Evolutionary conservation across 1,284 basidiomycete genomes (phyloP).

Genomic region (Naganishia cerealis): DNA sequence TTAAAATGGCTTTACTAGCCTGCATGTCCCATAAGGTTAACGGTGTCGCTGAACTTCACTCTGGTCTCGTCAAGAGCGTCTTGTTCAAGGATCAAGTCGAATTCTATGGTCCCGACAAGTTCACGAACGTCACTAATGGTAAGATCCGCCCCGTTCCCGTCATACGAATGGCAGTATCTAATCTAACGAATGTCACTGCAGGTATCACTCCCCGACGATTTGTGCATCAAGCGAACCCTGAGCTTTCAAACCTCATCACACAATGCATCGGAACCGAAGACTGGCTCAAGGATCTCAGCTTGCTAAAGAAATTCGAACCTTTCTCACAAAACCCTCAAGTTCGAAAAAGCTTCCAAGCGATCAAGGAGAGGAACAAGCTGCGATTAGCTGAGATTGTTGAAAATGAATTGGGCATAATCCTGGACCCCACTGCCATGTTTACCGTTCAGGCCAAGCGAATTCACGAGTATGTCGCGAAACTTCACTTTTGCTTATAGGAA

Average conservation of each 20-base stretch:
- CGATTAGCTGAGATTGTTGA: constrained; percentile 69
- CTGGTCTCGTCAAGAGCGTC: constrained; percentile 60
- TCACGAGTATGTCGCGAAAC: constrained; percentile 42
- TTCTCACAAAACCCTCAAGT: constrained; percentile 71
- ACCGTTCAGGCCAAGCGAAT: constrained; percentile 86
- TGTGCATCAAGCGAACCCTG: constrained; percentile 81
- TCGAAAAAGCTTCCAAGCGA: constrained; percentile 72
- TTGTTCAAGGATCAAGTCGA: constrained; percentile 91
- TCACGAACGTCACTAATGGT: constrained; percentile 54
- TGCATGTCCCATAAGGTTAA: constrained; percentile 67
- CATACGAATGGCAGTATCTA: constrained; percentile 6
- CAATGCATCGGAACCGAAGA: constrained; percentile 74
- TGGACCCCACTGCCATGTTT: constrained; percentile 76
- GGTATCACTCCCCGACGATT: constrained; percentile 58
- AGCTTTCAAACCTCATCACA: constrained; percentile 76
- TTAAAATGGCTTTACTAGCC: constrained; percentile 74
- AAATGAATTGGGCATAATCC: constrained; percentile 65
- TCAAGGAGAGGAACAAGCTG: constrained; percentile 65
- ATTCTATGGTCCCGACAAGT: constrained; percentile 69
- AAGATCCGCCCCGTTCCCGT: constrained; percentile 1
- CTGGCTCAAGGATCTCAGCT: constrained; percentile 69
- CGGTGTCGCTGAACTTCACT: constrained; percentile 83
- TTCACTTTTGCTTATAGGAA: constrained; percentile 12
- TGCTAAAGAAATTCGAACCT: constrained; percentile 52
- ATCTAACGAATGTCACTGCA: constrained; percentile 68